Conservation (phyloP, 225 moss, liverwort and hornwort species). For the Lunularia cruciata region DNA sequence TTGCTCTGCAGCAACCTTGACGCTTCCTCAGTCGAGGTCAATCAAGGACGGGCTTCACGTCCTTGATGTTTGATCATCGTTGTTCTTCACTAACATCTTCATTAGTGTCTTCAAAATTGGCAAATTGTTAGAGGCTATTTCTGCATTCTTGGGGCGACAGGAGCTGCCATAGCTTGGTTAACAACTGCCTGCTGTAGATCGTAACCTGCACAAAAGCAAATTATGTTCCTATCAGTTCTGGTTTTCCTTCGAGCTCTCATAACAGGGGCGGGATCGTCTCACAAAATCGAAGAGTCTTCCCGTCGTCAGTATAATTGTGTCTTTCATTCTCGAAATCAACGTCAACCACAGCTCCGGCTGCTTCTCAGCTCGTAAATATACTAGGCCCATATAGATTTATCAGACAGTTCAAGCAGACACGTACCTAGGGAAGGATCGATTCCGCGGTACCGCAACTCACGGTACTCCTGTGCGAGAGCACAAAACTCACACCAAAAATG, state of each 20-base stretch:
- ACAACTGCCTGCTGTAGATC: neutral
- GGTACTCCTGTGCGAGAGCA: slow-evolving; percentile 41
- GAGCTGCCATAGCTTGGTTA: slow-evolving; percentile 10
- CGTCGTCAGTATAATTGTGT: no score
- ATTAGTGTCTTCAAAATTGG: no score
- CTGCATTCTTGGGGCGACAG: slow-evolving; percentile 16
- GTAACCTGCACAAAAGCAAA: slow-evolving; percentile 3
- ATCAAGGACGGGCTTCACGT: neutral
- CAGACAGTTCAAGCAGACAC: neutral
- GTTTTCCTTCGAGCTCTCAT: no score
- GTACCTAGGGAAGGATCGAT: slow-evolving; percentile 38
- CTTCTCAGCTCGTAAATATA: no score
- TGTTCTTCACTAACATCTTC: neutral
- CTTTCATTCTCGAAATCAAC: no score
- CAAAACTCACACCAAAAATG: slow-evolving; percentile 39
- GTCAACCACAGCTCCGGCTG: no score
- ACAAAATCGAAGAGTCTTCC: no score
- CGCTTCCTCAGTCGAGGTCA: neutral
- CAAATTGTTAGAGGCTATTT: no score
- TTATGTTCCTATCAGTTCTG: no score
- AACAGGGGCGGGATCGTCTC: no score
- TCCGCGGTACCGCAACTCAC: slow-evolving; percentile 38
- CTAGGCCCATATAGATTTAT: neutral
- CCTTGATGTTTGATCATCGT: neutral
- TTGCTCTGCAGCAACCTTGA: no score